Conservation (phyloP, 148 eudicot genomes). For the Polygonum aviculare region DNA sequence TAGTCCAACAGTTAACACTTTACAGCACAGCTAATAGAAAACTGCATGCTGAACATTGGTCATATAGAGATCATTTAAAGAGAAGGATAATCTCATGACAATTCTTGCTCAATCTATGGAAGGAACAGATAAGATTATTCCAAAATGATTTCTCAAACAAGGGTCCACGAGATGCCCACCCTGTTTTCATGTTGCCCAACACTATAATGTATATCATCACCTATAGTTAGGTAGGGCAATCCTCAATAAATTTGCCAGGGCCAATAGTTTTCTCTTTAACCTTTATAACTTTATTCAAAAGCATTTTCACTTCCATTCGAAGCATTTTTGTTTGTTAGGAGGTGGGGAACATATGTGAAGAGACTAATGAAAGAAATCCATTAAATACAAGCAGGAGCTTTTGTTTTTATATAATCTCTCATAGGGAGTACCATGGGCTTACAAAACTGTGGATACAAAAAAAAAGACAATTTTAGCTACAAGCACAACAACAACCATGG, state of each 20-base stretch:
- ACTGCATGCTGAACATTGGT: neutral
- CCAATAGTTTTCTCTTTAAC: slow-evolving; percentile 7
- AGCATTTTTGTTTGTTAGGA: slow-evolving; percentile 6
- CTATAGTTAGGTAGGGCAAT: slow-evolving; percentile 11
- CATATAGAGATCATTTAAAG: neutral
- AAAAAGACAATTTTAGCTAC: neutral
- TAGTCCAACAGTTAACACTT: slow-evolving; percentile 2
- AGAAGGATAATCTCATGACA: neutral
- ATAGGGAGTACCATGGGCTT: slow-evolving; percentile 5
- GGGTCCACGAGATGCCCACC: slow-evolving; percentile 12
- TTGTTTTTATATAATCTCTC: slow-evolving; percentile 1
- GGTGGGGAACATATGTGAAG: neutral
- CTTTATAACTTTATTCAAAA: slow-evolving; percentile 7
- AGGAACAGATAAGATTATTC: slow-evolving; percentile 8
- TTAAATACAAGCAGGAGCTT: neutral
- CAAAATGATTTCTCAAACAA: slow-evolving; percentile 6
- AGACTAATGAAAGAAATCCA: neutral
- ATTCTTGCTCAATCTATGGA: neutral
- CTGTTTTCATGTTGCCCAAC: slow-evolving; percentile 9
- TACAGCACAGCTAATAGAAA: neutral
- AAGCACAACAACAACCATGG: neutral
- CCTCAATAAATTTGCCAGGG: slow-evolving; percentile 8
- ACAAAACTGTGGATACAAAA: neutral
- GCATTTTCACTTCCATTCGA: slow-evolving; percentile 1
- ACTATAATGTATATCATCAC: slow-evolving; percentile 11